Evolutionary conservation across 2,329 filamentous ascomycete species (phyloP).

Genomic region (Botrytis squamosa): DNA sequence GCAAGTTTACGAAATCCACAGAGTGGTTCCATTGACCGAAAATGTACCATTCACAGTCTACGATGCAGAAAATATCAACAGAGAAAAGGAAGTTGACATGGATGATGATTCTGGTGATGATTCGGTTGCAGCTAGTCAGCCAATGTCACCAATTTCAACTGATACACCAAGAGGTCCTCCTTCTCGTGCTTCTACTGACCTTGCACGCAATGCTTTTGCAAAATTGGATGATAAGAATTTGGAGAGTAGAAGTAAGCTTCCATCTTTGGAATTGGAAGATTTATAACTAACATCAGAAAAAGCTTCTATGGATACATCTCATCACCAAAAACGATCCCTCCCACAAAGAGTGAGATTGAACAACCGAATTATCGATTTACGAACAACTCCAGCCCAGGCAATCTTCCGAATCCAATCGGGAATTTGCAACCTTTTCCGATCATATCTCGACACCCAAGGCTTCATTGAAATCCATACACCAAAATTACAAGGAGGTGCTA

Average conservation of each 20-base stretch:
- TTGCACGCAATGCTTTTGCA: conserved; percentile 20
- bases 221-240: conserved; percentile 15
- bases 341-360: conserved; percentile 59
- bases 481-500: conserved; percentile 85
- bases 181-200: conserved; percentile 18
- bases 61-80: conserved; percentile 62
- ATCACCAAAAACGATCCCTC: conserved; percentile 31
- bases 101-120: conserved; percentile 46
- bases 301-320: conserved; percentile 33
- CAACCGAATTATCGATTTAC: conserved; percentile 79
- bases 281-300: background rate
- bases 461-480: conserved; percentile 95
- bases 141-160: conserved; percentile 16
- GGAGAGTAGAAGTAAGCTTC: conserved; percentile 23
- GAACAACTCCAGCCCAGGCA: conserved; percentile 81
- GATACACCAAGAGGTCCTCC: conserved; percentile 15
- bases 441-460: conserved; percentile 67
- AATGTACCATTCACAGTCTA: conserved; percentile 68
- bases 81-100: conserved; percentile 53
- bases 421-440: conserved; percentile 76
- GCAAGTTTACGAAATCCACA: conserved; percentile 63
- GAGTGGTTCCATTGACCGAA: conserved; percentile 59
- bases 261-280: conserved; percentile 13
- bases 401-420: conserved; percentile 85
- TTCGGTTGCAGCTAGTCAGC: conserved; percentile 1